Evolutionary conservation across 441 rosid genomes (phyloP).

Genomic region (Codiaeum variegatum): DNA sequence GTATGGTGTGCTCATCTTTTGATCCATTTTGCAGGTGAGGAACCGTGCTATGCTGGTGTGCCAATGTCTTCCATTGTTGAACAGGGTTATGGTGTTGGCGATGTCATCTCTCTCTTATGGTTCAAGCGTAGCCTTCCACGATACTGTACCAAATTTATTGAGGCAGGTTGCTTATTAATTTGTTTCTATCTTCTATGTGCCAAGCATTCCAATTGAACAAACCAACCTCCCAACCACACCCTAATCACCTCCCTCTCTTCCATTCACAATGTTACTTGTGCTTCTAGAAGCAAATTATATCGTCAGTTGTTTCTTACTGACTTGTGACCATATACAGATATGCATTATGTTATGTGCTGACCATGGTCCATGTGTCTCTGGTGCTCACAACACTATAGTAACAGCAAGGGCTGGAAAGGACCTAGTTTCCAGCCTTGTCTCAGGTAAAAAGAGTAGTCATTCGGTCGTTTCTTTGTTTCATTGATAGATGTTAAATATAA

Average conservation of each 20-base stretch:
- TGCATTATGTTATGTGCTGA: slow-evolving; percentile 96
- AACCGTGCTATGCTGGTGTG: slow-evolving; percentile 95
- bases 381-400: slow-evolving; percentile 94
- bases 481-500: not conserved
- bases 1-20: slow-evolving; percentile 11
- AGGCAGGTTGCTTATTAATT: slow-evolving; percentile 39
- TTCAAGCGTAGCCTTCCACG: slow-evolving; percentile 97
- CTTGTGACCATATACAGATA: slow-evolving; percentile 48
- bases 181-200: not conserved
- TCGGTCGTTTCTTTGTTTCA: slow-evolving; percentile 6
- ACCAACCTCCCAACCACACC: not conserved
- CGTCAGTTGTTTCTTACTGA: slow-evolving; percentile 15
- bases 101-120: slow-evolving; percentile 92
- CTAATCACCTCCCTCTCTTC: not conserved
- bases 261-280: slow-evolving; percentile 1
- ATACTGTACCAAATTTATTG: slow-evolving; percentile 85
- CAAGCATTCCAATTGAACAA: not conserved
- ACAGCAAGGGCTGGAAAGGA: slow-evolving; percentile 98
- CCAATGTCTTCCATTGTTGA: slow-evolving; percentile 95
- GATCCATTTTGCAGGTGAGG: slow-evolving; percentile 60
- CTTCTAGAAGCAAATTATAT: not conserved
- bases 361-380: slow-evolving; percentile 95
- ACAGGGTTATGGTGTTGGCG: slow-evolving; percentile 87
- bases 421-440: slow-evolving; percentile 91
- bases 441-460: slow-evolving; percentile 68